Evolutionary conservation across 2,329 filamentous ascomycete species (phyloP), one percentile per base, ranked within the genome.

Genomic region (Cordyceps cicadae): DNA sequence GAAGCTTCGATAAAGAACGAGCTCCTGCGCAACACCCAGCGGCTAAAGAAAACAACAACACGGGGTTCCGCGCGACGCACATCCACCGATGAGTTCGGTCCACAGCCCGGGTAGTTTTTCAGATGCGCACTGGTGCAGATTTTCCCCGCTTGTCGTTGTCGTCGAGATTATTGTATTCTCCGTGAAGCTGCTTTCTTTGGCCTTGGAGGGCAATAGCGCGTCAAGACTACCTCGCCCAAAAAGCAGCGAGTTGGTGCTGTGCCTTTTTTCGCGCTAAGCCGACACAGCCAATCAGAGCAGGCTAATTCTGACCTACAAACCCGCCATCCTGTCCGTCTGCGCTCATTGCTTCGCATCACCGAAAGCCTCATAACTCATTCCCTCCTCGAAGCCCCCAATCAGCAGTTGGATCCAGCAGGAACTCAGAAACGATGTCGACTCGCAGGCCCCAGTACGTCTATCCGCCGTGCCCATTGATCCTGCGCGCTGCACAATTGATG

Each of bases 371-470:
- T 11, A 24, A 7, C 64, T 62, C 63, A 64, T 64, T 65, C 64
- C 64, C 64, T 66, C 67, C 64, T 65, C 65, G 67, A 62, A 67
- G 67, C 65, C 65, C 64, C 62, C 66, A 67, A 65, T 61, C 49
- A 48, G 54, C 29, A 19, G 56, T 56, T 64, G 63, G 62, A 63
- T 34, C 39, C 65, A 67, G 64, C 68, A 67, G 66, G 68, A 65
- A 68, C 67, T 62, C 68, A 65, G 64, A 64, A 69, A 76, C 60
- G 64, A 78, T 78, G 76, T 68, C 76, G 66, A 68, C 71, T 64
- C 75, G 76, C 75, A 70, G 74, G 69, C 63, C 76, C 64, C 70
- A 76, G 76, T 78, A 74, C 60, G 76, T 75, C 66, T 64, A 62
- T 62, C 41, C 9, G 19, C 57, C 14, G 37, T 57, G 26, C 54